Evolutionary conservation across 148 eudicot species (phyloP), one percentile per base, ranked within the genome.

Genomic region (Fallopia convolvulus): DNA sequence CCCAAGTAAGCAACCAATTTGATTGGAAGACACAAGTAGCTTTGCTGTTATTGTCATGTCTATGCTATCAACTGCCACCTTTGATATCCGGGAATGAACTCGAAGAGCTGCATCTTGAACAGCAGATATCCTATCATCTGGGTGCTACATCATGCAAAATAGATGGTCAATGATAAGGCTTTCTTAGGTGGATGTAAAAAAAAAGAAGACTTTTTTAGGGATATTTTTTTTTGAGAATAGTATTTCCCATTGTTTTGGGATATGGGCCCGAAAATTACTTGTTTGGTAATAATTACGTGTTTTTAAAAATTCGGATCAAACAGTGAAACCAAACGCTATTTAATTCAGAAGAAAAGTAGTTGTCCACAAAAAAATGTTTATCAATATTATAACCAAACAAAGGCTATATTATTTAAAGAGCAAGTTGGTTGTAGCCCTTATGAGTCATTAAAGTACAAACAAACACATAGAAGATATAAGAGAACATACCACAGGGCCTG

Each of bases 1-100:
- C 30, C 99, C 97, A 79, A 95, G 90, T 77, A 95, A 93, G 81
- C 97, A 95, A 58, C 99, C 99, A 80, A 95, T 90, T 85, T 95
- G 99, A 88, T 83, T 83, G 46, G 99, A 92, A 53, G 90, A 82
- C 80, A 95, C 90, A 75, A 95, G 89, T 78, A 95, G 75, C 84
- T 88, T 95, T 63, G 94, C 90, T 17, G 82, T 76, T 74, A 89
- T 72, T 44, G 77, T 79, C 76, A 84, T 89, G 75, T 92, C 97
- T 74, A 87, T 86, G 87, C 82, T 87, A 79, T 90, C 97, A 65
- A 92, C 86, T 68, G 81, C 68, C 71, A 88, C 86, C 87, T 87
- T 91, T 72, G 89, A 81, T 56, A 92, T 85, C 83, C 92, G 91
- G 60, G 86, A 33, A 39, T 84, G 90, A 50, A 95, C 90, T 56